These are phyloP conservation scores for Helotiales sp. DNA, from an alignment of 2,329 filamentous ascomycete species.

Conservation along the genomic window DNA sequence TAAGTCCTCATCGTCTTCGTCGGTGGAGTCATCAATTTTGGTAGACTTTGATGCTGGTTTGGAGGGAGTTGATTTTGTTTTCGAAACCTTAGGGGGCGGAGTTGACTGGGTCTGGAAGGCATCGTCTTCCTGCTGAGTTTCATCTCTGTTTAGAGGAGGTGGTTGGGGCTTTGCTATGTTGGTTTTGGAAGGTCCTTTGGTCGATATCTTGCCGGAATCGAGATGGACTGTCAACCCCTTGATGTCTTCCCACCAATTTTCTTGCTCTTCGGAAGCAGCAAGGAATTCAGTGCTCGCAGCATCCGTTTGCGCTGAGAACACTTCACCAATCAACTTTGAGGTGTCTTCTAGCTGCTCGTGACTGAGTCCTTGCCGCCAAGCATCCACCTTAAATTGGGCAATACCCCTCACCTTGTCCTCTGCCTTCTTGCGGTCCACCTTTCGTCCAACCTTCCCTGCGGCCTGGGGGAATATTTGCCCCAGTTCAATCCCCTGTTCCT, in stretches of 20 bases:
- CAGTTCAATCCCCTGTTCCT: constrained; percentile 55
- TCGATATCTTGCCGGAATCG: constrained; percentile 29
- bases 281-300: neutral
- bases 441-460: constrained; percentile 44
- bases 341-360: constrained; percentile 24
- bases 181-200: constrained; percentile 16
- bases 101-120: constrained; percentile 43
- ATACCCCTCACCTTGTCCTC: constrained; percentile 52
- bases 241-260: constrained; percentile 40
- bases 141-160: constrained; percentile 12
- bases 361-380: constrained; percentile 31
- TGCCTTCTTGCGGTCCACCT: constrained; percentile 46
- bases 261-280: neutral
- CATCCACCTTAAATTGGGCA: constrained; percentile 48
- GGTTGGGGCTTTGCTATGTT: constrained; percentile 9
- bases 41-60: neutral
- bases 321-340: constrained; percentile 29
- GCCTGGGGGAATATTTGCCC: constrained; percentile 55
- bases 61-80: constrained; percentile 12
- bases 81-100: constrained; percentile 26
- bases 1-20: constrained; percentile 39
- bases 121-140: constrained; percentile 31
- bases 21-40: constrained; percentile 29
- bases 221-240: constrained; percentile 36
- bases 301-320: constrained; percentile 29